Percentiles rank a stretch among this genome's conserved stretches.
Conservation (phyloP, 176 grass and related monocot species). For the Sorghum bicolor region DNA sequence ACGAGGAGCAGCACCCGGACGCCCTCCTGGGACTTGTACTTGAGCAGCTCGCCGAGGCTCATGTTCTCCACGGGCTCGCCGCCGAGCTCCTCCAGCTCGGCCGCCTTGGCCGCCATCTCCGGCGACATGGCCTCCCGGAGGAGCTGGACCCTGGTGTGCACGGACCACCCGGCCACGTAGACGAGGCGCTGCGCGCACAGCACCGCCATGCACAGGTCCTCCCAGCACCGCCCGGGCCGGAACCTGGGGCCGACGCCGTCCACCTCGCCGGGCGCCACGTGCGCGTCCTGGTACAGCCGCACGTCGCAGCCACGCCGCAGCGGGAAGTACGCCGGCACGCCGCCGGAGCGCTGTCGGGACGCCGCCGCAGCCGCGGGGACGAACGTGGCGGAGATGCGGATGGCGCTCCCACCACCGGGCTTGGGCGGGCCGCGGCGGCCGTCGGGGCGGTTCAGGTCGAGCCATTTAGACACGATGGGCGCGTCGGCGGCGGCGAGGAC, state of each 20-base stretch:
- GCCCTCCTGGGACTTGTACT: slow-evolving; percentile 81
- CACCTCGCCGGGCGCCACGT: slow-evolving; percentile 35
- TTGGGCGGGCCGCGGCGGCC: slow-evolving; percentile 30
- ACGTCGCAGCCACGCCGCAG: slow-evolving; percentile 52
- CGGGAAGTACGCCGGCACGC: slow-evolving; percentile 58
- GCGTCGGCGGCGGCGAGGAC: background rate
- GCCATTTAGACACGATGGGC: background rate
- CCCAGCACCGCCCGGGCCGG: slow-evolving; percentile 64
- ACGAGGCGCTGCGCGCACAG: slow-evolving; percentile 64
- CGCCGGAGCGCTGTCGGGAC: background rate
- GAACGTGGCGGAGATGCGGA: slow-evolving; percentile 43
- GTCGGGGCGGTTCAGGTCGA: slow-evolving; percentile 34
- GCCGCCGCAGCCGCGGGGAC: background rate
- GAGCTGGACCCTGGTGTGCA: slow-evolving; percentile 42
- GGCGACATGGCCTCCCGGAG: slow-evolving; percentile 41
- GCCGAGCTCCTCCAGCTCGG: background rate
- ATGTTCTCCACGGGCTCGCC: slow-evolving; percentile 29
- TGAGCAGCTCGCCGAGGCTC: slow-evolving; percentile 64
- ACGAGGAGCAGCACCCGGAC: slow-evolving; percentile 74
- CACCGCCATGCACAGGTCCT: slow-evolving; percentile 79
- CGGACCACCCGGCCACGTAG: slow-evolving; percentile 83
- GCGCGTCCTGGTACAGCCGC: slow-evolving; percentile 79
- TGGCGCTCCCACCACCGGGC: slow-evolving; percentile 16
- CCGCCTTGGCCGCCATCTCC: slow-evolving; percentile 29
- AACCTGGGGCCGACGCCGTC: background rate